Conservation (phyloP, 352 stramenopile genomes). For the Phytophthora pini region DNA sequence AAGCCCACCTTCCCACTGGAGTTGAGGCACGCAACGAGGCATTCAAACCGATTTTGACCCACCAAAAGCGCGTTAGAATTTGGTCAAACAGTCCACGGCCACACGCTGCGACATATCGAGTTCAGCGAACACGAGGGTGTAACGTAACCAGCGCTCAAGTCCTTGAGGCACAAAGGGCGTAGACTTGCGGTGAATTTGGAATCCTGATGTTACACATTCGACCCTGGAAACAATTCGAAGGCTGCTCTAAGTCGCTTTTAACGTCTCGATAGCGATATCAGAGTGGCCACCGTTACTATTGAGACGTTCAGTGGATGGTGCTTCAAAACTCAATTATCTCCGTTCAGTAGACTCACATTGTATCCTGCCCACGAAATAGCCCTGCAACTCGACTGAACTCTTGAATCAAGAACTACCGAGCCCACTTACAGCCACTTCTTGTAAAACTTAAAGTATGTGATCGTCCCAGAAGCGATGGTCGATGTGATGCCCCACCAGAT, state of each 20-base stretch:
- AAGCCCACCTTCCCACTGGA: constrained; percentile 16
- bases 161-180: constrained; percentile 18
- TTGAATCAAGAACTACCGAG: constrained; percentile 3
- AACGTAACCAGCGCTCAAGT: constrained; percentile 25
- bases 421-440: constrained; percentile 70
- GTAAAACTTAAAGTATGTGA: constrained; percentile 76
- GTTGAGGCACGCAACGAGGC: constrained; percentile 15
- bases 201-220: constrained; percentile 29
- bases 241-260: background rate
- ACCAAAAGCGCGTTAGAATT: constrained; percentile 10
- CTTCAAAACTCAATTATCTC: background rate
- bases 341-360: background rate
- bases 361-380: constrained; percentile 1
- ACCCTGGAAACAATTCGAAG: constrained; percentile 1
- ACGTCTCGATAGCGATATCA: background rate
- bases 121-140: constrained; percentile 25
- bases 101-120: constrained; percentile 21
- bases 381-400: constrained; percentile 23
- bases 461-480: constrained; percentile 47
- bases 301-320: constrained; percentile 13
- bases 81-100: constrained; percentile 11
- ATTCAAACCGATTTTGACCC: constrained; percentile 14
- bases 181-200: constrained; percentile 19
- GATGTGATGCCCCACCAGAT: constrained; percentile 79
- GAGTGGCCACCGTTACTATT: constrained; percentile 10